Evolutionary conservation across 148 eudicot species (phyloP).

Genomic region (Rhododendron simsii): DNA sequence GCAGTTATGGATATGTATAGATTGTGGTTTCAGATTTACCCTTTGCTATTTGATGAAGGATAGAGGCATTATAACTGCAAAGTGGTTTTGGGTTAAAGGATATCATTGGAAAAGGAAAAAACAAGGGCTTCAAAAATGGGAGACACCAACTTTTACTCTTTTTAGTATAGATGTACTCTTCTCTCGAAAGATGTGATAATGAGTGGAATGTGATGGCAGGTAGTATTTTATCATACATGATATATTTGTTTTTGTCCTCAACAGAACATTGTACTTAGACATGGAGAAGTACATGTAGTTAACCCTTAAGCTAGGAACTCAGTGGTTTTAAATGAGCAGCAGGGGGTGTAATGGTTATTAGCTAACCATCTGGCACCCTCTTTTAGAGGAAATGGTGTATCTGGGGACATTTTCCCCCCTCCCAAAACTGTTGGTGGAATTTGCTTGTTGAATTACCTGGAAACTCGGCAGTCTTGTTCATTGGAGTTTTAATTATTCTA

Average conservation of each 20-base stretch:
- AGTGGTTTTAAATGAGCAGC: background rate
- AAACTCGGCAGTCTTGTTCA: background rate
- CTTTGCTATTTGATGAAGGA: background rate
- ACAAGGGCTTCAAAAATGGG: background rate
- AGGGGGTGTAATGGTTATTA: background rate
- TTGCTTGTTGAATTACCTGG: background rate
- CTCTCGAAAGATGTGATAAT: background rate
- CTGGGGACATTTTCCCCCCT: background rate
- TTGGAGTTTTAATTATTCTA: background rate
- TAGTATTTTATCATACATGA: background rate
- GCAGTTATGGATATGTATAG: background rate
- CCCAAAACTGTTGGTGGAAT: background rate
- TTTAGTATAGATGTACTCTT: background rate
- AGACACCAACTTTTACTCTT: background rate
- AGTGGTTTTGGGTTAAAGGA: background rate
- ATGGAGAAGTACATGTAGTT: background rate
- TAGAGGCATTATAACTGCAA: background rate
- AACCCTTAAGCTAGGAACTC: background rate
- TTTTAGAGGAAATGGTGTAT: background rate
- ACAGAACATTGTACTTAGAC: background rate
- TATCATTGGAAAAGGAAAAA: background rate
- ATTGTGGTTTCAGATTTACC: background rate
- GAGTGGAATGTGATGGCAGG: background rate
- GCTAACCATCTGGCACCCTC: background rate
- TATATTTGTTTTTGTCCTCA: background rate